phyloP scores from a whole-genome alignment of 352 stramenopile species.

The Elongisporangium senticosum region DNA sequence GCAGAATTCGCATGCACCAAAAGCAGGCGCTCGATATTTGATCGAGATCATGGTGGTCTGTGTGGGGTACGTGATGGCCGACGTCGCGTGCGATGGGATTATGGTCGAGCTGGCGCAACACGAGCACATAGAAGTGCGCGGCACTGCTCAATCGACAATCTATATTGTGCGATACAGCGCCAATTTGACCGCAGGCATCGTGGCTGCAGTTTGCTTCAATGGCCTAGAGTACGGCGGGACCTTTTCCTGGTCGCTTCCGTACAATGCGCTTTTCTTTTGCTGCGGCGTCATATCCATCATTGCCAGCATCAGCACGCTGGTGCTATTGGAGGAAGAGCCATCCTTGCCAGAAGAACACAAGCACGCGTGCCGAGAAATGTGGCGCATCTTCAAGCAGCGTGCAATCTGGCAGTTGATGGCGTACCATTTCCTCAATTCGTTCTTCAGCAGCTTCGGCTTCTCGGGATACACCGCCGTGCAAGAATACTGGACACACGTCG shows the following conservation, averaged over 20 bases:
- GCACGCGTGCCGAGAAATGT: conserved; percentile 52
- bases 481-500: conserved; percentile 54
- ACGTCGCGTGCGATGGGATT: conserved; percentile 58
- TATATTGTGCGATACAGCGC: conserved; percentile 60
- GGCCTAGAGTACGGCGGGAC: conserved; percentile 51
- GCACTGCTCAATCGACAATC: conserved; percentile 53
- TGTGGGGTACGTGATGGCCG: conserved; percentile 60
- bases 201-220: conserved; percentile 61
- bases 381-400: conserved; percentile 62
- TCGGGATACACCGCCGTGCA: conserved; percentile 46
- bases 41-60: conserved; percentile 54
- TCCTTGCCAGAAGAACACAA: conserved; percentile 17
- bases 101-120: conserved; percentile 71
- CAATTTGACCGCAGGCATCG: conserved; percentile 32
- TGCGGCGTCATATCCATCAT: conserved; percentile 35
- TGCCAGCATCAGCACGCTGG: conserved; percentile 25
- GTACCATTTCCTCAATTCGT: conserved; percentile 62
- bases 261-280: conserved; percentile 51
- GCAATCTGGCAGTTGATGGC: conserved; percentile 66
- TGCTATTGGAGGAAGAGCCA: conserved; percentile 44
- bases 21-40: conserved; percentile 44
- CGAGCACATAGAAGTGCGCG: conserved; percentile 56
- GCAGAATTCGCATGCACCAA: conserved; percentile 38
- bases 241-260: conserved; percentile 45
- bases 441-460: conserved; percentile 54